Conservation (phyloP, 768 basidiomycete species). For the Suillus sp. region DNA sequence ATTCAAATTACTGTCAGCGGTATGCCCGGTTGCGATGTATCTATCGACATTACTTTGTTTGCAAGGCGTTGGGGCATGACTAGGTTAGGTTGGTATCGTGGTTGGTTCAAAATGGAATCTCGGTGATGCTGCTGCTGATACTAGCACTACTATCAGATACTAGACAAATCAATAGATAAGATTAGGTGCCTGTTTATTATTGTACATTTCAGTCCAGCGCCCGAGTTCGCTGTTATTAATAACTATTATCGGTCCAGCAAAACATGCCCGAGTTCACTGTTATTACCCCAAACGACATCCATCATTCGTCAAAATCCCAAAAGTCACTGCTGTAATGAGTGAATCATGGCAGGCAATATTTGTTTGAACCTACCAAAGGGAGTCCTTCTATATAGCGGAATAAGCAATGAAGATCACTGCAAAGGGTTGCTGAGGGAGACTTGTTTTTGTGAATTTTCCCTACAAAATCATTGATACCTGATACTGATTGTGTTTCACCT, state of each 20-base stretch:
- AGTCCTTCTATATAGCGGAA: background rate
- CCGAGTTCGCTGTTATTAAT: too few species aligned
- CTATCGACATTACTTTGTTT: conserved; percentile 50
- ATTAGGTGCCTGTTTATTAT: background rate
- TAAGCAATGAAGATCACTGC: too few species aligned
- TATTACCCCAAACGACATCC: background rate
- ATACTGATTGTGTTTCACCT: background rate
- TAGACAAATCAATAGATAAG: background rate
- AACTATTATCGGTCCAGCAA: background rate
- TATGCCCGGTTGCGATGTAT: background rate
- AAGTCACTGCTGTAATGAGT: background rate
- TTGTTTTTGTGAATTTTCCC: too few species aligned
- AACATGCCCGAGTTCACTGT: too few species aligned
- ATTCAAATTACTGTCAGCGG: conserved; percentile 19
- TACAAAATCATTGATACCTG: background rate
- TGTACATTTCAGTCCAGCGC: too few species aligned
- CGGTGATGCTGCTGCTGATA: too few species aligned
- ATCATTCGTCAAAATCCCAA: background rate
- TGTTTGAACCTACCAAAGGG: background rate
- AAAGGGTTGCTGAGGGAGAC: too few species aligned
- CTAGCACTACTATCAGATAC: too few species aligned
- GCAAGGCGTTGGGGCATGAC: conserved; percentile 68
- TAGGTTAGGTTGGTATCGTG: conserved; percentile 13
- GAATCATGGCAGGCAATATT: background rate
- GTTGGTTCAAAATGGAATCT: conserved; percentile 8